A percentile compares a stretch with the other conserved stretches of the same genome.
Evolutionary conservation across 2,329 filamentous ascomycete species (phyloP).

Genomic region (Ceratocystis destructans): DNA sequence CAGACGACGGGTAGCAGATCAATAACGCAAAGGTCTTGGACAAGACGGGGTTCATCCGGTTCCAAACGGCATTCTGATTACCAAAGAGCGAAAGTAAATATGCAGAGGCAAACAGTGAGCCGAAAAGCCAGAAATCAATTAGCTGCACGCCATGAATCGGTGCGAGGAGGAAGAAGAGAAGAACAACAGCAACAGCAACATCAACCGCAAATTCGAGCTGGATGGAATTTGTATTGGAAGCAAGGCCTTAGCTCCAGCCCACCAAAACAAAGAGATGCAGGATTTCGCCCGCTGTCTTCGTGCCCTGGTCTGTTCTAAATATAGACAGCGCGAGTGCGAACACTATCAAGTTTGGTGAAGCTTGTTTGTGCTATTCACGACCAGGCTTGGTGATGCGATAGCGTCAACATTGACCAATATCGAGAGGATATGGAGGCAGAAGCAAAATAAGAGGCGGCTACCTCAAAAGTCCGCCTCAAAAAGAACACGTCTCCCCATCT

Average conservation of each 20-base stretch:
- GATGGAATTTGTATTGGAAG: not conserved
- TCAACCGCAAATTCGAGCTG: not conserved
- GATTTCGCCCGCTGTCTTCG: not conserved
- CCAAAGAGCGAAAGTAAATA: not conserved
- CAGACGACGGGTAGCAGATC: not conserved
- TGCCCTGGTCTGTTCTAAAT: slow-evolving; percentile 1
- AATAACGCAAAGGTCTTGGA: not conserved
- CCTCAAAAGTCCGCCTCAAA: not conserved
- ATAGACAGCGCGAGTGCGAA: not conserved
- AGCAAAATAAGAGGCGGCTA: not conserved
- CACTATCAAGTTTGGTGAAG: not conserved
- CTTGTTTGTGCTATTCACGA: too few relatives aligned
- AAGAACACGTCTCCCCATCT: slow-evolving; percentile 13
- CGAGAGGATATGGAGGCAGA: not conserved
- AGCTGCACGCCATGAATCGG: not conserved
- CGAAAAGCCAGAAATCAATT: not conserved
- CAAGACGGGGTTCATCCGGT: slow-evolving; percentile 2
- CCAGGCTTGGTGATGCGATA: not conserved
- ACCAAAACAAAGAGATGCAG: not conserved
- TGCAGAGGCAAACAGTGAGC: not conserved
- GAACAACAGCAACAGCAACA: not conserved
- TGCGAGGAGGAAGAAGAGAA: not conserved
- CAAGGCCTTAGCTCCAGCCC: not conserved
- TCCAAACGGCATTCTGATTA: slow-evolving; percentile 7
- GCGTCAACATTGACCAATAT: not conserved